Conservation (phyloP, 345 rosid genomes). For the Citrus sinensis region DNA sequence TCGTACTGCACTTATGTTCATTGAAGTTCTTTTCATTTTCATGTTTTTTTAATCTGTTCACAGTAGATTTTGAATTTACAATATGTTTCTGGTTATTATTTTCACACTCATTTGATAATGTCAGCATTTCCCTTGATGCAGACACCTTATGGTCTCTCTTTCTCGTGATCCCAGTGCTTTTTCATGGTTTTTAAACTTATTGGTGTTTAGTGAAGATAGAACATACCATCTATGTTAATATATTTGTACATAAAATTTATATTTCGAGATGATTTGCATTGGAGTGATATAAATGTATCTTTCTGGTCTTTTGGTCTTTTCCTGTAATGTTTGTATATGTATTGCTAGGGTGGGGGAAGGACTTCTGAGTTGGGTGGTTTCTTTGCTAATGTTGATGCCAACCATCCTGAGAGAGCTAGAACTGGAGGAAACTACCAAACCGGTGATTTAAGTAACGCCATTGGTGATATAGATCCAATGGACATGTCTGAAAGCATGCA, state of each 20-base stretch:
- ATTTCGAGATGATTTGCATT: background rate
- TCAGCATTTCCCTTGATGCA: background rate
- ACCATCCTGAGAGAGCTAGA: slow-evolving; percentile 48
- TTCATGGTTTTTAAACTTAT: background rate
- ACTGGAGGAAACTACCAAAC: slow-evolving; percentile 39
- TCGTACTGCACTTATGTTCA: background rate
- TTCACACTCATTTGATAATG: background rate
- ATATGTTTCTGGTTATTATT: background rate
- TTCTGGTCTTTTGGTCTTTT: slow-evolving; percentile 8
- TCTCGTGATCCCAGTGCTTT: background rate
- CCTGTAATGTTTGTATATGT: slow-evolving; percentile 19
- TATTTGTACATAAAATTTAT: background rate
- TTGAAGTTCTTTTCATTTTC: background rate
- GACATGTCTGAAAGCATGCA: slow-evolving; percentile 99
- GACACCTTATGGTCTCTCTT: background rate
- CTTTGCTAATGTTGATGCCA: slow-evolving; percentile 69
- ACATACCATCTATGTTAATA: background rate
- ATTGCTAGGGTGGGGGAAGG: slow-evolving; percentile 56
- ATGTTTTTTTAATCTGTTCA: background rate
- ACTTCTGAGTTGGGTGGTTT: slow-evolving; percentile 72
- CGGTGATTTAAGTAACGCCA: slow-evolving; percentile 33
- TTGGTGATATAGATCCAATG: slow-evolving; percentile 70
- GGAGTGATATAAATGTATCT: background rate
- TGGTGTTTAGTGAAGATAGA: background rate
- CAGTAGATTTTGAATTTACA: background rate